A percentile compares a stretch with the other conserved stretches of the same genome.
Conservation (phyloP, 2,329 filamentous ascomycete species). For the Verticillium isaacii region DNA sequence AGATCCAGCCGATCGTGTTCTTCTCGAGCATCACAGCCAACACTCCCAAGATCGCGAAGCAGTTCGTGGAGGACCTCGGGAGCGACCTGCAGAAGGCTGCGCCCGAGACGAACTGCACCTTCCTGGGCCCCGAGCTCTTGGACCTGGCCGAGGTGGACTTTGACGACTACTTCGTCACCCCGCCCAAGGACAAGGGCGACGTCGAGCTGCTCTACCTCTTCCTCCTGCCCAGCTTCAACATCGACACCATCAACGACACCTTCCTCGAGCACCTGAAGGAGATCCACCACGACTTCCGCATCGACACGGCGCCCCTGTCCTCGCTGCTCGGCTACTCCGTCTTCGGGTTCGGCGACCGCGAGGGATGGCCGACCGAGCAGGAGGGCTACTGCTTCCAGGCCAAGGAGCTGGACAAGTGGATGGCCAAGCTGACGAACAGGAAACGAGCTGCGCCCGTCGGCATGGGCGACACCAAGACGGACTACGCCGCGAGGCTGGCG, state of each 20-base stretch:
- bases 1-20: conserved; percentile 74
- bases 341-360: conserved; percentile 87
- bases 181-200: conserved; percentile 56
- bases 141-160: conserved; percentile 86
- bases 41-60: conserved; percentile 68
- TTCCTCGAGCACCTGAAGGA: conserved; percentile 85
- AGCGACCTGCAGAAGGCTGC: conserved; percentile 45
- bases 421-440: conserved; percentile 86
- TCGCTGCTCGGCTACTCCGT: conserved; percentile 80
- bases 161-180: conserved; percentile 84
- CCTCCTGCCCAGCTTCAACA: conserved; percentile 87
- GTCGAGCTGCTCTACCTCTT: conserved; percentile 76
- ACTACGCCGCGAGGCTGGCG: conserved; percentile 59
- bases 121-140: conserved; percentile 58
- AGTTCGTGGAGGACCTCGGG: conserved; percentile 54
- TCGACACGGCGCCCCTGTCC: conserved; percentile 81
- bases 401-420: conserved; percentile 86
- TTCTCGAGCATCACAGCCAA: conserved; percentile 84
- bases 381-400: conserved; percentile 94
- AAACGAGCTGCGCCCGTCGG: conserved; percentile 88
- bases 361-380: conserved; percentile 86
- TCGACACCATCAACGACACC: conserved; percentile 84
- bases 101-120: conserved; percentile 27
- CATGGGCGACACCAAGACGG: conserved; percentile 78
- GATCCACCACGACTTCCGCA: conserved; percentile 94